A percentile compares a stretch with the other conserved stretches of the same genome.
Evolutionary conservation across 768 basidiomycete species (phyloP).

Genomic region (Dictyophora rubrovolvata): DNA sequence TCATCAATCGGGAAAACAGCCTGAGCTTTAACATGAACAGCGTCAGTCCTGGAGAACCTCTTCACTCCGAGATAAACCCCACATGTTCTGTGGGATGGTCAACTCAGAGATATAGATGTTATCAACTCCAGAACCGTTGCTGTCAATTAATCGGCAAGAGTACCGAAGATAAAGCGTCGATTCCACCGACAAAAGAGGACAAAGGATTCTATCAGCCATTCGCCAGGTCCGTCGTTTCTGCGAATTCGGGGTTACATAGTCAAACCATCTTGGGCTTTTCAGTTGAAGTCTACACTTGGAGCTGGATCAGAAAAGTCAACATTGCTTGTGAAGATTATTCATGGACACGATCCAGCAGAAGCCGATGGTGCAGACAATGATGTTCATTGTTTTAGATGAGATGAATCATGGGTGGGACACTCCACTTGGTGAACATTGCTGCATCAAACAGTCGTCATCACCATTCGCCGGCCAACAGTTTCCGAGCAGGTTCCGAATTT

Average conservation of each 20-base stretch:
- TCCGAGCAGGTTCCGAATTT: background rate
- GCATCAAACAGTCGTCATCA: no score
- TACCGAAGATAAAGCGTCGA: slow-evolving; percentile 2
- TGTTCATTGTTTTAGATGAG: background rate
- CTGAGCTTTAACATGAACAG: background rate
- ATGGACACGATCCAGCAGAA: no score
- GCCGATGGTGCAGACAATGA: background rate
- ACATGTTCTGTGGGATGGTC: background rate
- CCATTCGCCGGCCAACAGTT: background rate
- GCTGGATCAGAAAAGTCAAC: no score
- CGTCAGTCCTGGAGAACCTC: background rate
- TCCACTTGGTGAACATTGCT: background rate
- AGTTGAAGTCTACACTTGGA: no score
- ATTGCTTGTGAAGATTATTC: no score
- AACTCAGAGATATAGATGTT: background rate
- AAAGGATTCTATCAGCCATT: background rate
- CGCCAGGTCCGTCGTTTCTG: slow-evolving; percentile 3
- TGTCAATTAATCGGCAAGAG: background rate
- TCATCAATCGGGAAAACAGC: background rate
- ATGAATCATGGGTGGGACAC: background rate
- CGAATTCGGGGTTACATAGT: background rate
- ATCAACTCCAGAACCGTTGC: background rate
- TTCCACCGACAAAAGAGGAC: background rate
- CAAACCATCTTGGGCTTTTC: no score
- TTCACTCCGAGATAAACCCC: background rate